Conservation (phyloP, 176 grass and related monocot genomes). For the Saccharum spontaneum region DNA sequence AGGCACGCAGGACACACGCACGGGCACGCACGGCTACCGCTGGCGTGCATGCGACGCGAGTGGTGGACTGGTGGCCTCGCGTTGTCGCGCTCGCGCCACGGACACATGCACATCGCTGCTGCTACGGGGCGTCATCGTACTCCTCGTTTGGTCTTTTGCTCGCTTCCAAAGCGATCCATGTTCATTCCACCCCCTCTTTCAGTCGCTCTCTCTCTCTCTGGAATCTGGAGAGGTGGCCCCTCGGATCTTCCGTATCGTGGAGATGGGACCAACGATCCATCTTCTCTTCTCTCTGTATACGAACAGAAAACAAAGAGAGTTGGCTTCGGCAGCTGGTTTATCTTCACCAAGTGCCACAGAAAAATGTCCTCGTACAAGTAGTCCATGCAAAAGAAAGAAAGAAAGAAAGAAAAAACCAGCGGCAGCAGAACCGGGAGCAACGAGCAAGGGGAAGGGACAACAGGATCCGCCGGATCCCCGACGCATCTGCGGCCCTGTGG, state of each 20-base stretch:
- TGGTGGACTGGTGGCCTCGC: neutral
- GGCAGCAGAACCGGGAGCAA: neutral
- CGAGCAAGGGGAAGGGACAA: neutral
- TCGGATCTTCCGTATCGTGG: neutral
- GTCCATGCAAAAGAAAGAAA: neutral
- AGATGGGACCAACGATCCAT: neutral
- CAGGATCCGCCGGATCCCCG: neutral
- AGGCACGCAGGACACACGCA: no score
- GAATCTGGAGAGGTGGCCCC: neutral
- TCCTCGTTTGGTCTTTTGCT: neutral
- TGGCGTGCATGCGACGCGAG: conserved; percentile 23
- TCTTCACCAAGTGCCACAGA: no score
- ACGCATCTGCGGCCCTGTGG: neutral
- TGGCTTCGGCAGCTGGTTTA: neutral
- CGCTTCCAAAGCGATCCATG: neutral
- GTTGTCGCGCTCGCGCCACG: neutral
- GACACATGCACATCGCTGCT: neutral
- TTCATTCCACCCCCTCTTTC: no score
- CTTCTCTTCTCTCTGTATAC: neutral
- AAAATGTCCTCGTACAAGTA: neutral
- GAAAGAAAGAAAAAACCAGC: no score
- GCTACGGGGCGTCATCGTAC: neutral
- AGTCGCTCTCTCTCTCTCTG: no score
- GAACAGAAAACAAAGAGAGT: neutral
- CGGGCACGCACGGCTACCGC: neutral